Conservation (phyloP, 176 grass and related monocot species). For the Carex scoparia region DNA sequence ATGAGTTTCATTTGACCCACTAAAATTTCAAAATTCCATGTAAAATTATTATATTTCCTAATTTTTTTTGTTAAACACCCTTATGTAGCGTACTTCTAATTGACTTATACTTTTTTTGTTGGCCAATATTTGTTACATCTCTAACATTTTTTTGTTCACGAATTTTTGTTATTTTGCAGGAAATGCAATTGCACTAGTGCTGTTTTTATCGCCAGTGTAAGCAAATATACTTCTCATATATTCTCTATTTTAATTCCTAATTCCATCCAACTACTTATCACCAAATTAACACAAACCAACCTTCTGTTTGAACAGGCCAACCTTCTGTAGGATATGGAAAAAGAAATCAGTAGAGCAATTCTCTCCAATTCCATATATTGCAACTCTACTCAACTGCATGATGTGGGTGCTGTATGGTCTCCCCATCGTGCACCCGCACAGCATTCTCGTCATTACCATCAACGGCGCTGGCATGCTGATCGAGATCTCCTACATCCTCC, state of each 20-base stretch:
- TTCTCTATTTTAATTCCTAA: too few species aligned
- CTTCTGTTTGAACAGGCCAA: slow-evolving; percentile 41
- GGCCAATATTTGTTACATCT: background rate
- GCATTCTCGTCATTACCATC: slow-evolving; percentile 92
- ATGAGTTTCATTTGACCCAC: background rate
- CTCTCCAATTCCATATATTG: slow-evolving; percentile 80
- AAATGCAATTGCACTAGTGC: slow-evolving; percentile 78
- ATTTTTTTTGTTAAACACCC: too few species aligned
- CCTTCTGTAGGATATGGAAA: slow-evolving; percentile 83
- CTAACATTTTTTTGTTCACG: background rate
- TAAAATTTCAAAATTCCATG: background rate
- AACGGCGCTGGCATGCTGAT: slow-evolving; percentile 79
- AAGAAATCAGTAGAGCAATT: slow-evolving; percentile 80
- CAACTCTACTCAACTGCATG: slow-evolving; percentile 98
- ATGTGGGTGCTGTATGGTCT: slow-evolving; percentile 97
- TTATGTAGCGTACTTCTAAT: too few species aligned
- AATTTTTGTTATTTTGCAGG: slow-evolving; percentile 41
- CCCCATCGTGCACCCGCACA: slow-evolving; percentile 80
- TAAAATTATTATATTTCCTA: background rate
- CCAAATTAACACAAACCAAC: slow-evolving; percentile 3
- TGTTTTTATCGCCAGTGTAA: slow-evolving; percentile 94
- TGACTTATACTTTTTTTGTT: too few species aligned
- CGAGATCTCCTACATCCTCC: slow-evolving; percentile 69
- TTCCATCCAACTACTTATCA: background rate
- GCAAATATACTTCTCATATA: slow-evolving; percentile 5